Conservation (phyloP, 345 rosid genomes). For the Fremontodendron californicum region DNA sequence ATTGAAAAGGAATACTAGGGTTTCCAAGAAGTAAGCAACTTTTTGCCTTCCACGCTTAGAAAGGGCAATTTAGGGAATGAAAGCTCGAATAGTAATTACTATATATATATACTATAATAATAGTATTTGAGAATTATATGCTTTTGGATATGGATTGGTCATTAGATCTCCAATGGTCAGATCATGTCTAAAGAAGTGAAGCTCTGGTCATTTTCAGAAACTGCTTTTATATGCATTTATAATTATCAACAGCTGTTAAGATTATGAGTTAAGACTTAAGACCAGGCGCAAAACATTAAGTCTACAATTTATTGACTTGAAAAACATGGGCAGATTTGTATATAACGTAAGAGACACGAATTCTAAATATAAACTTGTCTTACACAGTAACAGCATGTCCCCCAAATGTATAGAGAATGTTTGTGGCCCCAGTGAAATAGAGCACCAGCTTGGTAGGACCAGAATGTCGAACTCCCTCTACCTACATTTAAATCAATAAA, state of each 20-base stretch:
- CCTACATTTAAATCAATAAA: slow-evolving; percentile 31
- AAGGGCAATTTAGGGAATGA: slow-evolving; percentile 23
- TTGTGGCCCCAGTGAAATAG: slow-evolving; percentile 98
- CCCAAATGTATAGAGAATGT: slow-evolving; percentile 99
- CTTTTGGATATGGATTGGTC: slow-evolving; percentile 12
- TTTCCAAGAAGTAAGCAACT: slow-evolving; percentile 14
- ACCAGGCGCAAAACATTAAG: not conserved
- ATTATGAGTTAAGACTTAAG: not conserved
- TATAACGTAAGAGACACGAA: slow-evolving; percentile 35
- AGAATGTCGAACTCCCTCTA: slow-evolving; percentile 86
- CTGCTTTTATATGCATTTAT: not conserved
- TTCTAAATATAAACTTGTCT: slow-evolving; percentile 23
- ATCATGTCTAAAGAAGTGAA: slow-evolving; percentile 27
- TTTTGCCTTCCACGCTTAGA: slow-evolving; percentile 36
- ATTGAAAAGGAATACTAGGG: slow-evolving; percentile 21
- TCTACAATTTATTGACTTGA: not conserved
- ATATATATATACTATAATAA: not conserved
- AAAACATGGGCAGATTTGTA: slow-evolving; percentile 18
- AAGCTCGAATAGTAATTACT: not conserved
- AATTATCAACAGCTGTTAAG: not conserved
- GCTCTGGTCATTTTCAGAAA: slow-evolving; percentile 34
- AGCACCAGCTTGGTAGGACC: slow-evolving; percentile 88
- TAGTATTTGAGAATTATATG: not conserved
- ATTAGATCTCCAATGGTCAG: slow-evolving; percentile 34
- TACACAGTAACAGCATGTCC: slow-evolving; percentile 99